Evolutionary conservation across 2,329 filamentous ascomycete genomes (phyloP), one percentile per base, ranked within the genome.

Genomic region (Coniochaeta prunicola): DNA sequence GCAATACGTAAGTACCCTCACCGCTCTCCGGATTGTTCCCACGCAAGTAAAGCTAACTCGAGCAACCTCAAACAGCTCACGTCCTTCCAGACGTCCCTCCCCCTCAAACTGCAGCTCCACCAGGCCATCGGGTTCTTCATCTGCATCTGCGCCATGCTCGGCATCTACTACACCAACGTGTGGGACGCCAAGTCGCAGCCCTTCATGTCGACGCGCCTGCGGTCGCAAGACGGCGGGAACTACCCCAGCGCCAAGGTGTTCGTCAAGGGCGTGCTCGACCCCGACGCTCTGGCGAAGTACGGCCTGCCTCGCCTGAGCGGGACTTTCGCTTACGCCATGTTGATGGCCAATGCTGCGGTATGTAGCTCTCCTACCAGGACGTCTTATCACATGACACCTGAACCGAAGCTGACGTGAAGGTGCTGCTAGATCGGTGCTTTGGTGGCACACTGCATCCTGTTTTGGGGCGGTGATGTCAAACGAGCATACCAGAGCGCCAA

Each of bases 301-400:
- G 81, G 81, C 1, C 60, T 78, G 2, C 81, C 81, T 0, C 73
- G 66, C 8, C 65, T 84, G 2, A 75, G 75, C 0, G 80, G 79
- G 1, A 74, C 68, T 0, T 83, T 83, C 62, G 80, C 79, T 0
- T 82, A 77, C 50, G 70, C 76, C 1, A 74, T 84, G 72, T 77
- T 84, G 61, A 83, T 83, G 71, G 79, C 80, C 2, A 83, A 84
- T 67, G 78, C 79, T 61, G 80, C 81, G 33, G 78, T 80, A 70
- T 67, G 77, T 74, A 48, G 13, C 21, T 17, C 7, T 19, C 19
- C 45, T 10, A n/a, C n/a, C n/a, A n/a, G n/a, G n/a, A n/a, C n/a
- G n/a, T n/a, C n/a, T n/a, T n/a, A 13, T 13, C 10, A 53, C 15
- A 26, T 15, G n/a, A 34, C 4, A 33, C 8, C 19, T 12, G 30